Base-by-base conservation (phyloP, 352 stramenopile species). In the Phytophthora gonapodyides region DNA sequence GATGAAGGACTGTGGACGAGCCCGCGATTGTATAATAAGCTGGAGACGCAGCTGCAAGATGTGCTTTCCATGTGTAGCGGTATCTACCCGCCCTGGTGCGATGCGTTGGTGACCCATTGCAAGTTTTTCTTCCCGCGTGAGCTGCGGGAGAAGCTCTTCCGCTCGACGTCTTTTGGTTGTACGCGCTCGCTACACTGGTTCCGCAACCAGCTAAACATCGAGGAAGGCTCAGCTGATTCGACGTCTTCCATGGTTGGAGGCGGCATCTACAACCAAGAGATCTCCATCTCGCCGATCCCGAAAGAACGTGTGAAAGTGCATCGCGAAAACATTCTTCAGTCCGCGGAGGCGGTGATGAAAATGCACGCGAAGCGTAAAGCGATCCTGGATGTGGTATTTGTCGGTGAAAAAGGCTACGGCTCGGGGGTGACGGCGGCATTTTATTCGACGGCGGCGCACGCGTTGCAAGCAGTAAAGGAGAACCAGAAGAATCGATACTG, bases 251-350 rank as follows among this genome's bases (percentile, higher is more conserved):
- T 64, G 21, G 56, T 69, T 6, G 75, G 62, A 17, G 67, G 67
- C 12, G 76, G 83, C 7, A 78, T 87, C 24, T 78, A 82, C 49
- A 91, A 93, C 44, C 81, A 91, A 54, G 84, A 91, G 50, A 91
- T 95, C 34, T 81, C 79, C 16, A 92, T 95, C 47, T 86, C 83
- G 2, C 86, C 84, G 5, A 86, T 95, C 37, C 86, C 86, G 9
- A 95, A 94, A 63, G 84, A 95, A 49, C 84, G 84, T n/a, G 87
- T 93, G 46, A 93, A 92, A 34, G 83, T 95, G 8, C 69, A 89
- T 51, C 82, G 87, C 16, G 71, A 73, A 15, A 90, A 90, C 37
- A 86, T 95, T 40, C 51, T 95, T 34, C 74, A 77, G 43, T 93
- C 83, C 0, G 87, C 87, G 0, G 83, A 95, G 17, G 78, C 76